phyloP scores from a whole-genome alignment of 2,329 filamentous ascomycete species.

The Zymoseptoria passerinii region DNA sequence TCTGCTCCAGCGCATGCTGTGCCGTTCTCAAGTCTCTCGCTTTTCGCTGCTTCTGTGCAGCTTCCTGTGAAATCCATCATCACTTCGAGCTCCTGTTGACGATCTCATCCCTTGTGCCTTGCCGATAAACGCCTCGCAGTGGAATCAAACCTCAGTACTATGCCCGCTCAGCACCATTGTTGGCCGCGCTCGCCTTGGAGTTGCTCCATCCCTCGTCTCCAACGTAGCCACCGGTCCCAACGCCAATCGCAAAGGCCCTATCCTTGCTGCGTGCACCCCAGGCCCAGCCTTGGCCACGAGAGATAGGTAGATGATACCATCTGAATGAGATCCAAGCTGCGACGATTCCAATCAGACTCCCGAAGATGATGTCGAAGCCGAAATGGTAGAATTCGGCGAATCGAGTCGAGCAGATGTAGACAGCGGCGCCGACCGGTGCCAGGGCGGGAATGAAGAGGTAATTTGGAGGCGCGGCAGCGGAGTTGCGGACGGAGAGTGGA shows the following conservation, averaged over 20 bases:
- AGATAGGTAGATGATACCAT: conserved; percentile 76
- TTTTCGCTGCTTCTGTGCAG: neutral
- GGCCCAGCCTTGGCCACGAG: conserved; percentile 74
- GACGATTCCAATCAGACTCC: conserved; percentile 67
- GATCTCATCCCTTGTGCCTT: neutral
- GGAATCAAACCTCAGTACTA: neutral
- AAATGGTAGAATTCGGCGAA: conserved; percentile 86
- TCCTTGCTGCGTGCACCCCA: conserved; percentile 71
- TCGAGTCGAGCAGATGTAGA: conserved; percentile 54
- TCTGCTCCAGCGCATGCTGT: neutral
- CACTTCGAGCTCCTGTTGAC: neutral
- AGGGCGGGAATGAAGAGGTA: conserved; percentile 47
- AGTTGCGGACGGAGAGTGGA: conserved; percentile 41
- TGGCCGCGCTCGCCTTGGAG: conserved; percentile 1
- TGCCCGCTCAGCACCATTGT: neutral
- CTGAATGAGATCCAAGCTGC: conserved; percentile 68
- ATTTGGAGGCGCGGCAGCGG: conserved; percentile 73
- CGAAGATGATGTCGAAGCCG: conserved; percentile 84
- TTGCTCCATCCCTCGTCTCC: conserved; percentile 39
- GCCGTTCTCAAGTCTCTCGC: neutral
- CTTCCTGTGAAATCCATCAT: neutral
- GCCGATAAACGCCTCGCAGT: neutral
- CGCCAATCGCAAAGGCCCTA: conserved; percentile 70
- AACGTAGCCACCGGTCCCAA: conserved; percentile 46
- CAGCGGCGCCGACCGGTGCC: conserved; percentile 11